Percentiles rank a stretch among this genome's conserved stretches.
Conservation (phyloP, 176 grass and related monocot genomes). For the Ensete glaucum region DNA sequence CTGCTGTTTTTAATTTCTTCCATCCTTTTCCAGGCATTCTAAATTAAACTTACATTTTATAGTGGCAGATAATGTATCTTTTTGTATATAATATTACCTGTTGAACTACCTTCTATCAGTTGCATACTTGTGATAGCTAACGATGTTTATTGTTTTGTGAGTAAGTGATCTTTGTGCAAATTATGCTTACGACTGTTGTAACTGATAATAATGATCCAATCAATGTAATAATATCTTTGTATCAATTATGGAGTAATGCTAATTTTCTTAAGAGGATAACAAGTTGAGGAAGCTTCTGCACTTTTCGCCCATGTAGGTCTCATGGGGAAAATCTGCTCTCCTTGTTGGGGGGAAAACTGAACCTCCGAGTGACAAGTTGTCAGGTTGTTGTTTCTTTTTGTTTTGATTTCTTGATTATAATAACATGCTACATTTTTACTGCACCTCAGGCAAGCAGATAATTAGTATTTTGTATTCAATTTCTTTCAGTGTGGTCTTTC, state of each 20-base stretch:
- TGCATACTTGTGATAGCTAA: neutral
- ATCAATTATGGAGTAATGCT: neutral
- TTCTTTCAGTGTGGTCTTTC: constrained; percentile 83
- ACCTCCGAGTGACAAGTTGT: constrained; percentile 59
- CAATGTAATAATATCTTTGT: neutral
- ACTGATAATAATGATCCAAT: neutral
- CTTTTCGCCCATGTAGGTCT: constrained; percentile 35
- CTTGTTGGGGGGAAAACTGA: constrained; percentile 93
- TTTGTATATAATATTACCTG: neutral
- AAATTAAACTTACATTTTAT: too few relatives aligned
- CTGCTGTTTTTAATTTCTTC: too few relatives aligned
- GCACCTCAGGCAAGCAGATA: constrained; percentile 15
- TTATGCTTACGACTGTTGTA: neutral
- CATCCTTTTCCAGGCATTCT: too few relatives aligned
- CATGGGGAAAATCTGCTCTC: constrained; percentile 84
- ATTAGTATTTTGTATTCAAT: constrained; percentile 30
- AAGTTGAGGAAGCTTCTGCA: neutral
- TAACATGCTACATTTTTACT: constrained; percentile 13
- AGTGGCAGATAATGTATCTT: too few relatives aligned
- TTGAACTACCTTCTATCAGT: neutral
- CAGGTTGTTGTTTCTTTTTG: constrained; percentile 43
- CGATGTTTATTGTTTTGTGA: neutral
- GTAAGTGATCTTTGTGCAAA: neutral
- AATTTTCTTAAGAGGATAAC: neutral
- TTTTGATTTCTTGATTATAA: constrained; percentile 19